These are phyloP conservation scores for Rosa persica DNA, from an alignment of 306 rosid genomes.

Conservation along the genomic window DNA sequence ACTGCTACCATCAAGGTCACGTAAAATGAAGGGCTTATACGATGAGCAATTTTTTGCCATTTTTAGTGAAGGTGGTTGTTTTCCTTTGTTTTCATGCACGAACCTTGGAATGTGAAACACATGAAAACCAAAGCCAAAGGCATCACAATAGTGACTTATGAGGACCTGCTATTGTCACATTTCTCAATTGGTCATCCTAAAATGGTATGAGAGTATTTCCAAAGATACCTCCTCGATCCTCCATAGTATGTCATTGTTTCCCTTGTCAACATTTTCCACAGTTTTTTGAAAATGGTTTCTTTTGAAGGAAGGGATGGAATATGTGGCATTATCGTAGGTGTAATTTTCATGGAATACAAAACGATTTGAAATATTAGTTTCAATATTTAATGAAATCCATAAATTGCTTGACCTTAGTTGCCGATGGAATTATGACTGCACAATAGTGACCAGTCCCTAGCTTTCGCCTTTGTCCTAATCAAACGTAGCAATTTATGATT, in stretches of 20 bases:
- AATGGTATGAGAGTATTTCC: background rate
- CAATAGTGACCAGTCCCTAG: background rate
- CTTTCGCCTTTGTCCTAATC: conserved; percentile 13
- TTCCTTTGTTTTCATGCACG: background rate
- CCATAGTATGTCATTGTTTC: conserved; percentile 13
- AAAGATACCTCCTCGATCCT: background rate
- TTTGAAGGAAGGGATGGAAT: conserved; percentile 9
- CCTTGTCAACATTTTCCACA: conserved; percentile 2
- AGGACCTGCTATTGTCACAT: background rate
- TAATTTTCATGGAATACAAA: conserved; percentile 22
- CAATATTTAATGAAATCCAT: background rate
- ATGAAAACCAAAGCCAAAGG: background rate
- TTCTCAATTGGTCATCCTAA: background rate
- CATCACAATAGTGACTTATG: background rate
- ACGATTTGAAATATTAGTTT: conserved; percentile 13
- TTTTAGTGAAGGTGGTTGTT: background rate
- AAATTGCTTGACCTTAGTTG: background rate
- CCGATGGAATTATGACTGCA: background rate
- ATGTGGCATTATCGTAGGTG: conserved; percentile 8
- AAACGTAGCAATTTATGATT: background rate
- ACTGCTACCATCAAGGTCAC: background rate
- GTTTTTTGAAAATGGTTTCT: conserved; percentile 8
- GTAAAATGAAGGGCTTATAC: background rate
- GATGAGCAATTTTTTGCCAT: background rate
- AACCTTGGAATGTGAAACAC: conserved; percentile 6